phyloP scores from a whole-genome alignment of 306 rosid genomes.

The Macrotyloma uniflorum region DNA sequence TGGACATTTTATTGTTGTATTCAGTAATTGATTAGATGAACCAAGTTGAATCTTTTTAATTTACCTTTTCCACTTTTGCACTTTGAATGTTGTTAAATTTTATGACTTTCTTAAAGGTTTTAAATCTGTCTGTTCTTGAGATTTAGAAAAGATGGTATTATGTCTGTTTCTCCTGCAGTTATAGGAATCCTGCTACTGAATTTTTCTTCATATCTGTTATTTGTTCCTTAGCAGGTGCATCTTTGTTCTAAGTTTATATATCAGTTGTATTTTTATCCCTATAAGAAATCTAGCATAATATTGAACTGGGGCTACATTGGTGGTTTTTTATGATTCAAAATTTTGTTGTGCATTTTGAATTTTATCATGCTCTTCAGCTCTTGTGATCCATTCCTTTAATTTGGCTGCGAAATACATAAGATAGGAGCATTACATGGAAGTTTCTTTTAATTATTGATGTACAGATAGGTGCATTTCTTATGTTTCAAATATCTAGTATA shows the following conservation, averaged over 20 bases:
- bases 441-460: slow-evolving; percentile 11
- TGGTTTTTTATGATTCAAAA: slow-evolving; percentile 11
- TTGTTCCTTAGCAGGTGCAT: slow-evolving; percentile 2
- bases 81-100: background rate
- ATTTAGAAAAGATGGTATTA: slow-evolving; percentile 19
- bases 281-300: background rate
- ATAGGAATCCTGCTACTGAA: background rate
- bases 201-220: slow-evolving; percentile 22
- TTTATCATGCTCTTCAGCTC: background rate
- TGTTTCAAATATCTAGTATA: background rate
- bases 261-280: background rate
- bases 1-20: slow-evolving; percentile 19
- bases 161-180: slow-evolving; percentile 6
- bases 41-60: slow-evolving; percentile 12
- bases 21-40: slow-evolving; percentile 25
- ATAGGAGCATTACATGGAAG: background rate
- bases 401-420: slow-evolving; percentile 27
- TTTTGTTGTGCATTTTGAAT: slow-evolving; percentile 11
- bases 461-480: background rate
- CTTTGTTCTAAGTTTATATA: background rate
- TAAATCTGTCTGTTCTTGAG: background rate
- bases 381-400: background rate
- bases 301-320: background rate
- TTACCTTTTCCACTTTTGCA: slow-evolving; percentile 11
- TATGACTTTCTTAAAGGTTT: background rate